These are phyloP conservation scores for Beauveria medogensis DNA, from an alignment of 2,329 filamentous ascomycete genomes.

Conservation along the genomic window DNA sequence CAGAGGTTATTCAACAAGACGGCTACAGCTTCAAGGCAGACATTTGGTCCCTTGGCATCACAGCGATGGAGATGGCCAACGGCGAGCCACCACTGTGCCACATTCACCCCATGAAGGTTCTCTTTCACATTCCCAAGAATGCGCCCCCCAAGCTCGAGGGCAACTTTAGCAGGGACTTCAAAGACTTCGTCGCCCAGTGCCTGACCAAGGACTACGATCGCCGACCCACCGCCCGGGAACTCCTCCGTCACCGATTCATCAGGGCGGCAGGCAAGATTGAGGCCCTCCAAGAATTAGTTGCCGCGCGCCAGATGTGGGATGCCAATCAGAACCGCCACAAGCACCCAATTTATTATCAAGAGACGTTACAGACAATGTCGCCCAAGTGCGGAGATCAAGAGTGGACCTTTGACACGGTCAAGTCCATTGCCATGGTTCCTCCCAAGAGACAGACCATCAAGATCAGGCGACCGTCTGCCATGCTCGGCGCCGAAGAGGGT, in stretches of 20 bases:
- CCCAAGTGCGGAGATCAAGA: slow-evolving; percentile 66
- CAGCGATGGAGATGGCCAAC: slow-evolving; percentile 79
- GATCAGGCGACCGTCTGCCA: slow-evolving; percentile 46
- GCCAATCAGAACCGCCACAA: slow-evolving; percentile 59
- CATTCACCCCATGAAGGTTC: slow-evolving; percentile 87
- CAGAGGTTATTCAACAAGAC: slow-evolving; percentile 85
- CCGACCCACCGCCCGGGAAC: slow-evolving; percentile 75
- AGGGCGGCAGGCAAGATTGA: slow-evolving; percentile 81
- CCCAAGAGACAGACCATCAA: slow-evolving; percentile 47
- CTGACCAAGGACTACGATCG: slow-evolving; percentile 86
- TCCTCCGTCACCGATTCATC: slow-evolving; percentile 84
- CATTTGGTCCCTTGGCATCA: slow-evolving; percentile 89
- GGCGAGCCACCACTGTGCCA: slow-evolving; percentile 83
- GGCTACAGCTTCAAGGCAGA: slow-evolving; percentile 82
- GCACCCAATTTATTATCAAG: slow-evolving; percentile 83
- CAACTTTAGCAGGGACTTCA: slow-evolving; percentile 81
- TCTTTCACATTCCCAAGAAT: slow-evolving; percentile 87
- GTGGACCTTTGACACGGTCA: slow-evolving; percentile 95
- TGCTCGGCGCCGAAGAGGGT: slow-evolving; percentile 51
- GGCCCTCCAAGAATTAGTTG: slow-evolving; percentile 77
- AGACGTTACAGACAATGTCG: slow-evolving; percentile 70
- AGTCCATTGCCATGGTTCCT: slow-evolving; percentile 45
- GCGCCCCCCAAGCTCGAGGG: slow-evolving; percentile 78
- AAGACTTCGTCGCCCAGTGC: slow-evolving; percentile 86
- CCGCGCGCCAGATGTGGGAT: slow-evolving; percentile 75